phyloP scores from a whole-genome alignment of 768 basidiomycete species.

The Tremella fuciformis region DNA sequence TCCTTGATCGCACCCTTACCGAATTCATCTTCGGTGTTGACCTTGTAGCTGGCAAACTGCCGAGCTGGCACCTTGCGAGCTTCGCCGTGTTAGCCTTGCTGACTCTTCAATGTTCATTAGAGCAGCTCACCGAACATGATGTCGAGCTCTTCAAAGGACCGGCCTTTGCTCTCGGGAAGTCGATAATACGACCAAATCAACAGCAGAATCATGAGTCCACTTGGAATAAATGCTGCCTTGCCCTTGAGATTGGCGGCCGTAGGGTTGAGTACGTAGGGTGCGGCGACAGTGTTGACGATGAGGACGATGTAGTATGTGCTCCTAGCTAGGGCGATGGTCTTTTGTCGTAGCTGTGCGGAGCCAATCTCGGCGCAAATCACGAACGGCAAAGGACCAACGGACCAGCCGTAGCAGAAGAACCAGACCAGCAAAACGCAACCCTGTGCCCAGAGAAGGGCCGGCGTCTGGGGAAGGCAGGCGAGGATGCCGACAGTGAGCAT shows the following conservation, averaged over 20 bases:
- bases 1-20: too few relatives aligned
- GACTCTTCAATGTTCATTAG: too few relatives aligned
- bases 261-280: slow-evolving; percentile 4
- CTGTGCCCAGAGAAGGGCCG: too few relatives aligned
- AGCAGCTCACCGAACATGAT: too few relatives aligned
- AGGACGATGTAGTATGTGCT: not conserved
- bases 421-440: too few relatives aligned
- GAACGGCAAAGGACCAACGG: slow-evolving; percentile 64
- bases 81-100: too few relatives aligned
- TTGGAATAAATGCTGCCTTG: not conserved
- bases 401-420: slow-evolving; percentile 83
- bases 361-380: slow-evolving; percentile 65
- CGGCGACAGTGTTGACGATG: not conserved
- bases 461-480: too few relatives aligned
- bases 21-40: too few relatives aligned
- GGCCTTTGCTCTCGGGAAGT: slow-evolving; percentile 4
- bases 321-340: slow-evolving; percentile 24
- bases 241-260: not conserved
- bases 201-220: not conserved
- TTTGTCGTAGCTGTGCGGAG: slow-evolving; percentile 25
- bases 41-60: too few relatives aligned
- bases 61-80: too few relatives aligned
- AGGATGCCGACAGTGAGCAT: slow-evolving; percentile 52
- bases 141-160: too few relatives aligned
- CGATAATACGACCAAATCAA: not conserved